phyloP scores from a whole-genome alignment of 2,329 filamentous ascomycete genomes.

The Apiospora hydei region DNA sequence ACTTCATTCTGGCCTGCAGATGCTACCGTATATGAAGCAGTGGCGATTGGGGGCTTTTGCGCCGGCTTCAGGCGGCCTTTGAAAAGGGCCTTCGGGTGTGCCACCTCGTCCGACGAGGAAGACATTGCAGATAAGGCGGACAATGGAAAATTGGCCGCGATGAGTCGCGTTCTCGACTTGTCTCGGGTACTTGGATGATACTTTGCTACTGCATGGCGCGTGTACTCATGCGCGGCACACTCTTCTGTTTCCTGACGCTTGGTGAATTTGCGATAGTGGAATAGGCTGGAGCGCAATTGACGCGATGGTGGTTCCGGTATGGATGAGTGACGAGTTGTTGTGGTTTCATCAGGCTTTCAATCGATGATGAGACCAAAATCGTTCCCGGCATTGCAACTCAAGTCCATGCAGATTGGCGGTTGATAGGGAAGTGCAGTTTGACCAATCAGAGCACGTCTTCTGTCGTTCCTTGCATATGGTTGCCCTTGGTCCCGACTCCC shows the following conservation, averaged over 20 bases:
- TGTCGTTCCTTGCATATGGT: constrained; percentile 2
- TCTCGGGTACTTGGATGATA: neutral
- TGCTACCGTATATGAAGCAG: constrained; percentile 26
- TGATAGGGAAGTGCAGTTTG: neutral
- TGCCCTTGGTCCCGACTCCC: neutral
- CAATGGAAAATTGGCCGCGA: neutral
- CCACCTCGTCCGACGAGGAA: neutral
- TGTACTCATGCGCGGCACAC: neutral
- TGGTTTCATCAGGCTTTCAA: neutral
- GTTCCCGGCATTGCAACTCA: neutral
- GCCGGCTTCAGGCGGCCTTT: constrained; percentile 26
- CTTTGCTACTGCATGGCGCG: neutral
- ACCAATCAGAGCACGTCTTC: neutral
- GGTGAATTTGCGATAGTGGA: neutral
- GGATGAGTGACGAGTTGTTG: neutral
- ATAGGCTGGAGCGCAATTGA: neutral
- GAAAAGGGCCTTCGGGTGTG: constrained; percentile 18
- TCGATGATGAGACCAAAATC: neutral
- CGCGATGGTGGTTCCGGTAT: neutral
- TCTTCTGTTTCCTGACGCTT: neutral
- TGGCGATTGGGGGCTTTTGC: neutral
- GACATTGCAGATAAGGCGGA: neutral
- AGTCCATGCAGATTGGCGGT: constrained; percentile 9
- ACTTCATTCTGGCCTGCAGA: constrained; percentile 20
- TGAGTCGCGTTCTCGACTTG: neutral